These are phyloP conservation scores for Aegilops bicornis DNA, from an alignment of 176 grass and related monocot species.

Conservation along the genomic window DNA sequence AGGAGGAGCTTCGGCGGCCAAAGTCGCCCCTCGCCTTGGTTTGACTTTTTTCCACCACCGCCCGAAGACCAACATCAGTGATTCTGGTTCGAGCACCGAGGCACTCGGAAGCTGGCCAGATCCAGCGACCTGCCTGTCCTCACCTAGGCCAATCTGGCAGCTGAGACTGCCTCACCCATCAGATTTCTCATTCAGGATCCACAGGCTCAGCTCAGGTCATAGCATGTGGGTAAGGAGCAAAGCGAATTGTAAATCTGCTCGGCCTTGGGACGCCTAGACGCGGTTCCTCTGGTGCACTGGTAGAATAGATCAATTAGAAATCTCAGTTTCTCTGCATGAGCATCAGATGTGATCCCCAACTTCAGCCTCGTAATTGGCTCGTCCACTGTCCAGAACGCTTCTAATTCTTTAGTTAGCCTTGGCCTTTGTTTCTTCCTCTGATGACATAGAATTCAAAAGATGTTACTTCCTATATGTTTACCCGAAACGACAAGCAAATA, in stretches of 20 bases:
- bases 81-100: background rate
- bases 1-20: background rate
- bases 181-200: background rate
- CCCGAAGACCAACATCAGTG: background rate
- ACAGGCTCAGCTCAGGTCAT: slow-evolving; percentile 41
- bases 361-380: slow-evolving; percentile 47
- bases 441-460: slow-evolving; percentile 12
- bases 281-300: slow-evolving; percentile 72
- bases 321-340: slow-evolving; percentile 74
- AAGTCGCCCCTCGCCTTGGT: slow-evolving; percentile 2
- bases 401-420: slow-evolving; percentile 80
- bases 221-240: slow-evolving; percentile 49
- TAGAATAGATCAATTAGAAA: slow-evolving; percentile 79
- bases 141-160: background rate
- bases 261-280: slow-evolving; percentile 62
- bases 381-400: slow-evolving; percentile 60
- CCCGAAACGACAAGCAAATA: slow-evolving; percentile 7
- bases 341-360: slow-evolving; percentile 61
- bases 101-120: background rate
- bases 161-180: background rate
- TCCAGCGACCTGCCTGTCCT: background rate
- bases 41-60: slow-evolving; percentile 13
- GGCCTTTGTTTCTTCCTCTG: slow-evolving; percentile 81
- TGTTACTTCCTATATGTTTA: slow-evolving; percentile 15
- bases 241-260: slow-evolving; percentile 66